Conservation (phyloP, 768 basidiomycete genomes). For the Trametes coccinea region DNA sequence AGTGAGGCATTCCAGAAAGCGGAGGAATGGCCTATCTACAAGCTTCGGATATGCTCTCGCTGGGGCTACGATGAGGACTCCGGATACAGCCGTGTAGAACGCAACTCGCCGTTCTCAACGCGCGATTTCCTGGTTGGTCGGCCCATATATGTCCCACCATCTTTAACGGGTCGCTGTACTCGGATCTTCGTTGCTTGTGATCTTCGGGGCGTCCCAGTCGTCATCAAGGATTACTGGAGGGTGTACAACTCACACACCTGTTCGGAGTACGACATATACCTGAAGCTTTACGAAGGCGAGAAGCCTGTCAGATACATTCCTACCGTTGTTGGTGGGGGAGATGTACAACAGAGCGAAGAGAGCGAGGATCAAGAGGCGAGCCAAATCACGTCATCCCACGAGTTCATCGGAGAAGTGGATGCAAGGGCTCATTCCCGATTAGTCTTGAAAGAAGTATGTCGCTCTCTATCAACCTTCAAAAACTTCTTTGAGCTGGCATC, state of each 20-base stretch:
- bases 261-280: neutral
- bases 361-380: too few relatives aligned
- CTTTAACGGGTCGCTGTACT: neutral
- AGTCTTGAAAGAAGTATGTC: too few relatives aligned
- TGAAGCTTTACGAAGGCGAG: neutral
- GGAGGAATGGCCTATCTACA: neutral
- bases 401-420: too few relatives aligned
- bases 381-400: too few relatives aligned
- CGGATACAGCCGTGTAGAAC: too few relatives aligned
- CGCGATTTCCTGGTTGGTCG: neutral
- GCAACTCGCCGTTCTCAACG: neutral
- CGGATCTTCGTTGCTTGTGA: neutral
- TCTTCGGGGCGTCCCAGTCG: neutral
- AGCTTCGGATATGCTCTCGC: neutral
- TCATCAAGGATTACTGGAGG: constrained; percentile 1
- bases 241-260: too few relatives aligned
- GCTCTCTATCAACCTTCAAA: too few relatives aligned
- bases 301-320: neutral
- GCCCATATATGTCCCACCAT: neutral
- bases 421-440: too few relatives aligned
- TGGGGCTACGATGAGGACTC: neutral
- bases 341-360: too few relatives aligned
- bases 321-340: neutral
- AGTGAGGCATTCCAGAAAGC: too few relatives aligned
- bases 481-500: too few relatives aligned